phyloP scores from a whole-genome alignment of 2,329 filamentous ascomycete genomes.

The Fusarium ambrosium region DNA sequence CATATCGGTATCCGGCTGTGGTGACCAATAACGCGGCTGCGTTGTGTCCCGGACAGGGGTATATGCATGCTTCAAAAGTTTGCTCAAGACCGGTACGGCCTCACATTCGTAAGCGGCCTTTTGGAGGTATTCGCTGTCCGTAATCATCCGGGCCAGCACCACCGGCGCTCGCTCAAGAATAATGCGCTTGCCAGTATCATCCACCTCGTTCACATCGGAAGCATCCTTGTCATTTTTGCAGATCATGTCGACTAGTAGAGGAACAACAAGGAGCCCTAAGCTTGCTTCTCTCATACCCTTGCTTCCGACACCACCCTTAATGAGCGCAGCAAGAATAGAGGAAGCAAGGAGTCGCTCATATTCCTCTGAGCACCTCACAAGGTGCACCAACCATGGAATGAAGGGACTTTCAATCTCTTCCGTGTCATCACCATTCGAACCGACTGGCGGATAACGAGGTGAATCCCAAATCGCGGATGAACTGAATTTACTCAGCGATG shows the following conservation, averaged over 20 bases:
- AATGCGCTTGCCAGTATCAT: conserved; percentile 51
- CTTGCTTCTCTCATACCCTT: conserved; percentile 71
- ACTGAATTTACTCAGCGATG: conserved; percentile 48
- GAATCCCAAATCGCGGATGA: conserved; percentile 51
- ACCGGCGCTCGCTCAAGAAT: conserved; percentile 80
- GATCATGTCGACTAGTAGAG: conserved; percentile 76
- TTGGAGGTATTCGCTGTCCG: conserved; percentile 84
- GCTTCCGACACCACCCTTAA: conserved; percentile 75
- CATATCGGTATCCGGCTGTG: conserved; percentile 53
- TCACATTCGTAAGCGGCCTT: conserved; percentile 80
- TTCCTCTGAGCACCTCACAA: conserved; percentile 70
- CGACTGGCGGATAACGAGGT: conserved; percentile 46
- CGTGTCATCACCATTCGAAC: conserved; percentile 51
- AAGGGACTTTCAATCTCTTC: conserved; percentile 78
- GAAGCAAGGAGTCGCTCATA: conserved; percentile 76
- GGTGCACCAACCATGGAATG: conserved; percentile 78
- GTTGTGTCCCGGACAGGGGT: conserved; percentile 55
- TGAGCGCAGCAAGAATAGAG: conserved; percentile 76
- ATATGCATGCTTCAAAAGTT: conserved; percentile 66
- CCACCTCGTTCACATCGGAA: conserved; percentile 53
- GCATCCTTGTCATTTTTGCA: conserved; percentile 60
- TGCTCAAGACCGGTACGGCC: conserved; percentile 61
- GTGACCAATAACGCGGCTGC: conserved; percentile 56
- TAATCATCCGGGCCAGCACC: conserved; percentile 82
- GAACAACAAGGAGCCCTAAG: conserved; percentile 77